phyloP scores from a whole-genome alignment of 352 stramenopile species.

The Phytopythium cucurbitacearum region DNA sequence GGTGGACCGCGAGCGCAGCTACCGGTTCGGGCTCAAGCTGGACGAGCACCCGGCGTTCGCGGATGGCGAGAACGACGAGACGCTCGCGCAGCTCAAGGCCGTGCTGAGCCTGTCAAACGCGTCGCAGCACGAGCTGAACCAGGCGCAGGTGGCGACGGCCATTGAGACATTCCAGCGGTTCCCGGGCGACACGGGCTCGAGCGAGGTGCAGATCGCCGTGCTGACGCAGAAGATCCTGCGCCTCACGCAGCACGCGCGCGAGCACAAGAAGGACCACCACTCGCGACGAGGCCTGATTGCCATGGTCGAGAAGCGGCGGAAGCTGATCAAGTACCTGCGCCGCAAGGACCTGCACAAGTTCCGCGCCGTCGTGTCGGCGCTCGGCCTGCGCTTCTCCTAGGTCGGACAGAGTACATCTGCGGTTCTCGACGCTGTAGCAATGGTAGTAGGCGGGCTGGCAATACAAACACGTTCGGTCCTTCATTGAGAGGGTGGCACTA shows the following conservation, averaged over 20 bases:
- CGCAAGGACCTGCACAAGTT: constrained; percentile 79
- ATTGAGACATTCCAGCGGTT: constrained; percentile 87
- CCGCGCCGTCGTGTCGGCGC: constrained; percentile 67
- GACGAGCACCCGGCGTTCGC: constrained; percentile 39
- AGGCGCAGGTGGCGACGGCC: constrained; percentile 70
- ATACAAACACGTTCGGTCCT: constrained; percentile 1
- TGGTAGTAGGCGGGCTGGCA: too few species aligned
- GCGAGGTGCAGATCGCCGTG: constrained; percentile 82
- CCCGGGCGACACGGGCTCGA: constrained; percentile 81
- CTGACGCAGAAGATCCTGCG: constrained; percentile 85
- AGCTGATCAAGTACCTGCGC: constrained; percentile 83
- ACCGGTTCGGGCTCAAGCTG: constrained; percentile 62
- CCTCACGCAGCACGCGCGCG: constrained; percentile 66
- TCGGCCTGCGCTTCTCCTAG: constrained; percentile 75
- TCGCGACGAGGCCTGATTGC: constrained; percentile 79
- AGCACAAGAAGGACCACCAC: constrained; percentile 87
- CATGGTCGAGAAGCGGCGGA: constrained; percentile 85
- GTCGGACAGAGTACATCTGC: background rate
- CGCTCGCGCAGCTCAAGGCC: constrained; percentile 56
- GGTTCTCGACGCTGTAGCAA: too few species aligned
- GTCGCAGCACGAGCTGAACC: constrained; percentile 80
- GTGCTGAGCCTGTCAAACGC: constrained; percentile 76
- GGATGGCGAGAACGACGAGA: constrained; percentile 29
- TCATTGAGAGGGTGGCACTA: too few species aligned
- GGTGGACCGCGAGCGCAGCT: constrained; percentile 44